These are phyloP conservation scores for Neurospora intermedia DNA, from an alignment of 495 filamentous ascomycete genomes.

Conservation along the genomic window DNA sequence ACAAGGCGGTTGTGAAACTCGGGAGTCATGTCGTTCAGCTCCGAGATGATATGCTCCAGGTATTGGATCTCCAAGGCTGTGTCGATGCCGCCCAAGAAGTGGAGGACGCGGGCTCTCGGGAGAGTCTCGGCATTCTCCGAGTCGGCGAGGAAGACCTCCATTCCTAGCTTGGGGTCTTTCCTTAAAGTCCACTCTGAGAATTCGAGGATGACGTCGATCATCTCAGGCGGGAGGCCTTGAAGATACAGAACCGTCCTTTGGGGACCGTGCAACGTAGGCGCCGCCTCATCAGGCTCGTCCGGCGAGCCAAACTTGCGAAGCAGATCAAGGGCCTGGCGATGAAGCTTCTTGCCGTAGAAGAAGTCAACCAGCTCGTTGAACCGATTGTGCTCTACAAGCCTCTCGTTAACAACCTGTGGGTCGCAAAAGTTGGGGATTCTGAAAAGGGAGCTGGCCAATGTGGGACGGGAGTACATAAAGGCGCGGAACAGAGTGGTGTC, in stretches of 20 bases:
- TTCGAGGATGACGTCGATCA: conserved; percentile 85
- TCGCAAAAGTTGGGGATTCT: conserved; percentile 97
- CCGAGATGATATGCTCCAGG: conserved; percentile 81
- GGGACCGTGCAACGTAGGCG: conserved; percentile 67
- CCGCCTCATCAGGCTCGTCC: conserved; percentile 50
- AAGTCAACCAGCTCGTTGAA: conserved; percentile 96
- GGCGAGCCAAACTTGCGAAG: conserved; percentile 72
- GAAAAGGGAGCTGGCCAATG: conserved; percentile 80
- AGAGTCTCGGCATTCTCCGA: conserved; percentile 90
- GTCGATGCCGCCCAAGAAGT: conserved; percentile 63
- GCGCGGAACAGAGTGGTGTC: conserved; percentile 91
- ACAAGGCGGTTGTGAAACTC: conserved; percentile 81
- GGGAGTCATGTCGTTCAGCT: conserved; percentile 73
- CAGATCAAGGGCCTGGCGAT: conserved; percentile 76
- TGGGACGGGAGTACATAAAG: conserved; percentile 81
- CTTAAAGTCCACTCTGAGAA: conserved; percentile 81
- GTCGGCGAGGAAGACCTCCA: conserved; percentile 92
- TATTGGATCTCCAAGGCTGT: conserved; percentile 64
- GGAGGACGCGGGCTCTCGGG: conserved; percentile 62
- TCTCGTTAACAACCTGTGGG: conserved; percentile 87
- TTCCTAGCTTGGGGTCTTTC: conserved; percentile 62
- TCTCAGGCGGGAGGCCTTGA: conserved; percentile 73
- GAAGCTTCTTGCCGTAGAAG: conserved; percentile 87
- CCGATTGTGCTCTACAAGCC: conserved; percentile 75
- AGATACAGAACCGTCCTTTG: conserved; percentile 81